Conservation (phyloP, 2,329 filamentous ascomycete species). For the Epichloe hybrida region DNA sequence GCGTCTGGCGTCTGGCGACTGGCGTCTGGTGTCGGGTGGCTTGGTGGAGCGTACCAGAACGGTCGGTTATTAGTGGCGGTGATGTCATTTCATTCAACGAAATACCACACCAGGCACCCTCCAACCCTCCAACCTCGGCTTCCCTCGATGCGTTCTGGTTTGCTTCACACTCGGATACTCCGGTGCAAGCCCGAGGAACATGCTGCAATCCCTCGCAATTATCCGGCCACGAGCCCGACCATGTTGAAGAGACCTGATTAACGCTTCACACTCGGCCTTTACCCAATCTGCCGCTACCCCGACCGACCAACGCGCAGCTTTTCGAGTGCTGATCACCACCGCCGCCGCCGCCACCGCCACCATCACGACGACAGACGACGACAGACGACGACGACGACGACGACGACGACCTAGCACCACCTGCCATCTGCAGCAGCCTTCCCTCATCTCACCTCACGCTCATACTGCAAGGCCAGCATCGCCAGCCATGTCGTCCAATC, state of each 20-base stretch:
- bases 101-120: too few species aligned
- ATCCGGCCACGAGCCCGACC: conserved; percentile 4
- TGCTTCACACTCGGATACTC: too few species aligned
- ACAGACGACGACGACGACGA: not conserved
- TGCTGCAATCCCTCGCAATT: conserved; percentile 1
- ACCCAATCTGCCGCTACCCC: not conserved
- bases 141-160: too few species aligned
- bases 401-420: not conserved
- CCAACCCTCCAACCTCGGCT: too few species aligned
- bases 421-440: not conserved
- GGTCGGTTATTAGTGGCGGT: too few species aligned
- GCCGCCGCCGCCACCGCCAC: not conserved
- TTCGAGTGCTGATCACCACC: not conserved
- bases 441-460: not conserved
- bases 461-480: not conserved
- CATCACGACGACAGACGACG: not conserved
- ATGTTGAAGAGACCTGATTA: not conserved
- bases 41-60: too few species aligned
- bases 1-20: too few species aligned
- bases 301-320: not conserved
- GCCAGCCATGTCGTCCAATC: conserved; percentile 12
- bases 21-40: too few species aligned
- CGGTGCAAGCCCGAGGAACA: not conserved
- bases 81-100: too few species aligned
- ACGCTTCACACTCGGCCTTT: not conserved